A percentile compares a stretch with the other conserved stretches of the same genome.
These are phyloP conservation scores for Taphrina communis DNA, from an alignment of 1,139 yeast species.

Conservation along the genomic window DNA sequence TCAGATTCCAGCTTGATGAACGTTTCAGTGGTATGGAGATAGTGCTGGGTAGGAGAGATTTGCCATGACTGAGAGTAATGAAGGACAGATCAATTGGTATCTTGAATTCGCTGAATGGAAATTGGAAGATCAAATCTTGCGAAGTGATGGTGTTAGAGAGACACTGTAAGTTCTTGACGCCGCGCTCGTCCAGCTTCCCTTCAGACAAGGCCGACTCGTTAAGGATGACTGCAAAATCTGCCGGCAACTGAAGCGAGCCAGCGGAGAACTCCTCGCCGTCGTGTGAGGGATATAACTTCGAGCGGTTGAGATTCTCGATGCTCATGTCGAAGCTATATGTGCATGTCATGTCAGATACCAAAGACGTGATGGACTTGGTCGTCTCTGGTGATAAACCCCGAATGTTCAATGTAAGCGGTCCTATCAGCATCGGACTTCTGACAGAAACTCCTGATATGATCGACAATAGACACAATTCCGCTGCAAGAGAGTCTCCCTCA, in stretches of 20 bases:
- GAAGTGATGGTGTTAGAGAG: slow-evolving; percentile 29
- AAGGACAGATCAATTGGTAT: slow-evolving; percentile 41
- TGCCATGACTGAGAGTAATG: slow-evolving; percentile 41
- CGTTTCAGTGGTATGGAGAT: slow-evolving; percentile 22
- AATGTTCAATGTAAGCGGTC: slow-evolving; percentile 38
- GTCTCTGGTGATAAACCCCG: slow-evolving; percentile 30
- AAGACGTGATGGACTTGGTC: slow-evolving; percentile 1
- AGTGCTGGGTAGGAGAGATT: slow-evolving; percentile 41
- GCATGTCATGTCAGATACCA: slow-evolving; percentile 10
- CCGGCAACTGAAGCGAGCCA: slow-evolving; percentile 41
- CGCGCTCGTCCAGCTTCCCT: slow-evolving; percentile 43
- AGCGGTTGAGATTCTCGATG: slow-evolving; percentile 37
- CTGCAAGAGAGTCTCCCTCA: slow-evolving; percentile 40
- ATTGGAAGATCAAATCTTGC: slow-evolving; percentile 42
- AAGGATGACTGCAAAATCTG: slow-evolving; percentile 39
- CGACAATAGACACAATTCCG: slow-evolving; percentile 39
- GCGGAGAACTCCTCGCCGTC: slow-evolving; percentile 42
- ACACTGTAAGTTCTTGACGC: slow-evolving; percentile 41
- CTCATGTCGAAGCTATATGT: slow-evolving; percentile 27
- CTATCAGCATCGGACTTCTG: slow-evolving; percentile 36
- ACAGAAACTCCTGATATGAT: slow-evolving; percentile 37
- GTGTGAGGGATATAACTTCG: slow-evolving; percentile 41
- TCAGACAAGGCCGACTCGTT: slow-evolving; percentile 43
- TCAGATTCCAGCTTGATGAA: slow-evolving; percentile 13
- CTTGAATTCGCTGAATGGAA: slow-evolving; percentile 42